Evolutionary conservation across 2,329 filamentous ascomycete species (phyloP).

Genomic region (Plenodomus lindquistii): DNA sequence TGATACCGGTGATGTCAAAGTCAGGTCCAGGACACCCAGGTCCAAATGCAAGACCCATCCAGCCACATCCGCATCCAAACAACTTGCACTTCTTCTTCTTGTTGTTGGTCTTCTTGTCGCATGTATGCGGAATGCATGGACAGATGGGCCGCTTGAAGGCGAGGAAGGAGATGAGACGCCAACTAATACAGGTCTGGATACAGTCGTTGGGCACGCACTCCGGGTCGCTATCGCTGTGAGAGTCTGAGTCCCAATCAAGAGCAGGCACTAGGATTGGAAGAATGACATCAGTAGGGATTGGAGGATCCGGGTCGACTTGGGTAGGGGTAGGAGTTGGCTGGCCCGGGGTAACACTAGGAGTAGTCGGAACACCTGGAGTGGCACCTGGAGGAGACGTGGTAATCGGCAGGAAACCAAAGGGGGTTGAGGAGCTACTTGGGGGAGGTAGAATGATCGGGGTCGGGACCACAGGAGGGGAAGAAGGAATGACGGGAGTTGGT

Average conservation of each 20-base stretch:
- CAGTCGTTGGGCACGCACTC: slow-evolving; percentile 18
- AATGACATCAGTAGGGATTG: background rate
- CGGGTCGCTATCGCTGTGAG: slow-evolving; percentile 5
- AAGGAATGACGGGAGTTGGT: too few relatives aligned
- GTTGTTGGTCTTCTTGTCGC: slow-evolving; percentile 8
- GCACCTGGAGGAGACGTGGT: too few relatives aligned
- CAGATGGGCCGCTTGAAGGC: slow-evolving; percentile 14
- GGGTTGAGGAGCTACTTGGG: too few relatives aligned
- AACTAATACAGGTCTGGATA: slow-evolving; percentile 4
- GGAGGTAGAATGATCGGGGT: too few relatives aligned
- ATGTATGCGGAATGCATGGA: slow-evolving; percentile 13
- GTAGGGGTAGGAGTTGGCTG: too few relatives aligned
- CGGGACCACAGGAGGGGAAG: too few relatives aligned
- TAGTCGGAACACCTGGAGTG: too few relatives aligned
- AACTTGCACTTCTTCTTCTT: slow-evolving; percentile 14
- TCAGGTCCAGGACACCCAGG: slow-evolving; percentile 15
- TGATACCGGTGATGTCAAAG: background rate
- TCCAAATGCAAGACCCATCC: slow-evolving; percentile 25
- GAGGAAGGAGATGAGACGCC: slow-evolving; percentile 7
- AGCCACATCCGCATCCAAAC: slow-evolving; percentile 29
- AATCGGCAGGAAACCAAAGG: too few relatives aligned
- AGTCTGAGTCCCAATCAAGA: slow-evolving; percentile 8
- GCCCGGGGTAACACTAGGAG: too few relatives aligned
- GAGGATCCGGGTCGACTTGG: background rate
- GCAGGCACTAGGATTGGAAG: background rate